Base-by-base conservation (phyloP, 1,284 basidiomycete genomes). In the Laetiporus sulphureus region DNA sequence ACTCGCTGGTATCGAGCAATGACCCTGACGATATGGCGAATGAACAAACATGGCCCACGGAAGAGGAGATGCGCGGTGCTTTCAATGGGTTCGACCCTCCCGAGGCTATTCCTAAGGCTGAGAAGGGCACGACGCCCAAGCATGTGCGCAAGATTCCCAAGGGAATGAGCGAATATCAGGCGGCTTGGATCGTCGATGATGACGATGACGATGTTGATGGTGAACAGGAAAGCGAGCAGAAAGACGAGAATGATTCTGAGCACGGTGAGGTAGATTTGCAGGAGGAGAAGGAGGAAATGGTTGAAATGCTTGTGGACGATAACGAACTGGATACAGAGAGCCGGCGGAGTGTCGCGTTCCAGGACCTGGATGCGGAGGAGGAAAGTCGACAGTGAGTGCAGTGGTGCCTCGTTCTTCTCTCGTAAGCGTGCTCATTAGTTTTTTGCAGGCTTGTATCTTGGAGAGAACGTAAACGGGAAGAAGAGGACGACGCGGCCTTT, bases 41-140 rank as follows among this genome's bases (percentile, higher is more conserved):
- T 58, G 95, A 99, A 58, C 95, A 99, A 64, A 99, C 95, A 0
- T 98, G 95, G 94, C 95, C 95, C 0, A 97, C 93, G 0, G 93
- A 98, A 60, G 95, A 98, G 53, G 95, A 98, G 61, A 90, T 99
- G 82, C 70, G 69, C 3, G 68, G 62, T 3, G 64, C 58, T 1
- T 56, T 46, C 31, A 58, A 51, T 15, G 51, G 48, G n/a, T 49
- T 45, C 2, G 63, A 67, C 21, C 58, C 35, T 48, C 30, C 67
- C 46, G 57, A 61, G 46, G 51, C 61, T 32, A 58, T 85, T n/a
- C 83, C 86, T 2, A 79, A 84, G 45, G 83, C 83, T 0, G 62
- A 57, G 37, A 67, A 66, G 13, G 80, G 80, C 1, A 83, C 83
- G 2, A 90, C 83, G 8, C 83, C 83, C 2, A 86, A 77, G 62